Evolutionary conservation across 257 asterid genomes (phyloP).

Genomic region (Lithospermum erythrorhizon): DNA sequence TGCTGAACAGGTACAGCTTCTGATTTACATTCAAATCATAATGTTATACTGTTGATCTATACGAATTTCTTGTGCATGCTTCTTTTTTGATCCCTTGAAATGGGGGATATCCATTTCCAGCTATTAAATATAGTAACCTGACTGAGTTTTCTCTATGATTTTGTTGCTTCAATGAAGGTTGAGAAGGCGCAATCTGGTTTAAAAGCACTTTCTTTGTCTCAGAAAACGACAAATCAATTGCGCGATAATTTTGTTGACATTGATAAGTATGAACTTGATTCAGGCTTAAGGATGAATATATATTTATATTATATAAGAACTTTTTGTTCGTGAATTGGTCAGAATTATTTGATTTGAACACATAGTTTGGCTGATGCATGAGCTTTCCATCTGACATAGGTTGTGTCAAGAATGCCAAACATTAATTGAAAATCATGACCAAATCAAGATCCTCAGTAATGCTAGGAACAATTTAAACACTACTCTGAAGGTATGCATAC

Average conservation of each 20-base stretch:
- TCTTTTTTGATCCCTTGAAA: too few relatives aligned
- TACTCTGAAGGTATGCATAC: slow-evolving; percentile 62
- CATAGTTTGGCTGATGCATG: slow-evolving; percentile 11
- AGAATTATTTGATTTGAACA: slow-evolving; percentile 1
- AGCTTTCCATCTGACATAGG: slow-evolving; percentile 31
- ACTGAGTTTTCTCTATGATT: not conserved
- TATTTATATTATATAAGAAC: not conserved
- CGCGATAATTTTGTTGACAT: slow-evolving; percentile 75
- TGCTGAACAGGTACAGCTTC: slow-evolving; percentile 68
- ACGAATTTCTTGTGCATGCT: too few relatives aligned
- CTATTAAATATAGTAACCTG: not conserved
- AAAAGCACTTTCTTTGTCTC: slow-evolving; percentile 64
- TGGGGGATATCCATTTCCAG: too few relatives aligned
- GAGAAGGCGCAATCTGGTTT: slow-evolving; percentile 97
- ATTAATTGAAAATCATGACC: slow-evolving; percentile 92
- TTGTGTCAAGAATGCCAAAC: slow-evolving; percentile 94
- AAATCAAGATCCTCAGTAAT: slow-evolving; percentile 93
- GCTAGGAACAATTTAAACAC: slow-evolving; percentile 90
- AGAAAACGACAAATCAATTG: slow-evolving; percentile 63
- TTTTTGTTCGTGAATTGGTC: not conserved
- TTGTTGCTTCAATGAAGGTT: slow-evolving; percentile 38
- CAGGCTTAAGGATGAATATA: not conserved
- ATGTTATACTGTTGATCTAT: not conserved
- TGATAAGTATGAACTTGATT: slow-evolving; percentile 55
- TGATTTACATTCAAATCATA: not conserved